Percentiles rank a stretch among this genome's conserved stretches.
phyloP scores from a whole-genome alignment of 495 filamentous ascomycete genomes.

The Echria macrotheca region DNA sequence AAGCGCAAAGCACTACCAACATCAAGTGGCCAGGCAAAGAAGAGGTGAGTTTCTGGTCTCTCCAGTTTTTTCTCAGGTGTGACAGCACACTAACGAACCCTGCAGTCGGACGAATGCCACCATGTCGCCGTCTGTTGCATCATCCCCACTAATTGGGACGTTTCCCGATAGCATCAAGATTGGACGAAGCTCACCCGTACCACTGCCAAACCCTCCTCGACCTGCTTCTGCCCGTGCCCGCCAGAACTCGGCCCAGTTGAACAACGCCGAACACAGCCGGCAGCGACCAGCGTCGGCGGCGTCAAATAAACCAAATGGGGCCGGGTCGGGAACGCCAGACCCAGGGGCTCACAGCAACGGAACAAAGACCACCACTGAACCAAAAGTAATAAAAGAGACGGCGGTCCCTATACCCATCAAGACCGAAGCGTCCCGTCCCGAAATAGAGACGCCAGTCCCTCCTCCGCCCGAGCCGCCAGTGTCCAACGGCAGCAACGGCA shows the following conservation, averaged over 20 bases:
- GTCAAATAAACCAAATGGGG: slow-evolving; percentile 42
- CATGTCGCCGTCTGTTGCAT: slow-evolving; percentile 63
- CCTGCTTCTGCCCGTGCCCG: slow-evolving; percentile 63
- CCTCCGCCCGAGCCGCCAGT: slow-evolving; percentile 18
- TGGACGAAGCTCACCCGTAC: slow-evolving; percentile 37
- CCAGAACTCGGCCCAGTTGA: slow-evolving; percentile 58
- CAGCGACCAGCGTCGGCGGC: slow-evolving; percentile 57
- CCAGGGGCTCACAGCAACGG: slow-evolving; percentile 18
- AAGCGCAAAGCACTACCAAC: slow-evolving; percentile 69
- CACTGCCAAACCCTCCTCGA: slow-evolving; percentile 37
- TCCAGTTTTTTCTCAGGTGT: background rate
- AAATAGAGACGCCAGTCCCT: slow-evolving; percentile 16
- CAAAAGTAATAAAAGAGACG: slow-evolving; percentile 32
- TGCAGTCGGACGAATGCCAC: slow-evolving; percentile 30
- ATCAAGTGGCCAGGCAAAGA: slow-evolving; percentile 57
- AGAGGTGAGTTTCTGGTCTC: slow-evolving; percentile 58
- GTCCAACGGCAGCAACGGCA: slow-evolving; percentile 15
- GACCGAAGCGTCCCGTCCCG: slow-evolving; percentile 13
- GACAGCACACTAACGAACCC: slow-evolving; percentile 11
- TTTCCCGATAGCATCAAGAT: slow-evolving; percentile 48
- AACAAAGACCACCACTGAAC: slow-evolving; percentile 27
- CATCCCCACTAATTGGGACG: slow-evolving; percentile 63
- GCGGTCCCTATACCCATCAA: slow-evolving; percentile 10
- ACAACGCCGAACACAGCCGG: slow-evolving; percentile 41
- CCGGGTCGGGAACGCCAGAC: slow-evolving; percentile 24